Evolutionary conservation across 805 yeast genomes (phyloP).

Genomic region (Candida methanosorbosa): DNA sequence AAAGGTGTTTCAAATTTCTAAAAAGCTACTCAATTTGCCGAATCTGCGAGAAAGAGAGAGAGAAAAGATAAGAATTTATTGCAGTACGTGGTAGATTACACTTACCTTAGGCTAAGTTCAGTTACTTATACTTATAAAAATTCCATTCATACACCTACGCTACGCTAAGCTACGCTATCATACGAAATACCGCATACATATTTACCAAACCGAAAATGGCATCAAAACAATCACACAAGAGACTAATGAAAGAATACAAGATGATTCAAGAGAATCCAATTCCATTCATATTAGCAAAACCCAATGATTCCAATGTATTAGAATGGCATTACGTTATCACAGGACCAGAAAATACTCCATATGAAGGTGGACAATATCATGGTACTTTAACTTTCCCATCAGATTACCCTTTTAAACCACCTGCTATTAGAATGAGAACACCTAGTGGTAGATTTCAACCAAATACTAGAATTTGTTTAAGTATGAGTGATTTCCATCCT

Average conservation of each 20-base stretch:
- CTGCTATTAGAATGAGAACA: conserved; percentile 80
- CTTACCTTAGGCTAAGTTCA: too few relatives aligned
- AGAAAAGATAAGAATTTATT: background rate
- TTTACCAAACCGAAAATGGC: conserved; percentile 12
- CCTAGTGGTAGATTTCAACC: conserved; percentile 85
- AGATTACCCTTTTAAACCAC: conserved; percentile 89
- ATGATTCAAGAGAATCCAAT: conserved; percentile 71
- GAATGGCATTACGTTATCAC: conserved; percentile 92
- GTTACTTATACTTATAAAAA: too few relatives aligned
- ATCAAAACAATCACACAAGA: conserved; percentile 24
- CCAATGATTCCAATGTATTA: conserved; percentile 77
- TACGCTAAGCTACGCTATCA: background rate
- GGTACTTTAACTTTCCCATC: conserved; percentile 77
- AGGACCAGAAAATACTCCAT: conserved; percentile 89
- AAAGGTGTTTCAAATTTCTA: too few relatives aligned
- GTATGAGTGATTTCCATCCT: conserved; percentile 94
- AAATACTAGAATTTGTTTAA: conserved; percentile 73
- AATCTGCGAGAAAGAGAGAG: background rate
- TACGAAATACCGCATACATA: background rate
- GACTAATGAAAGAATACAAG: conserved; percentile 76
- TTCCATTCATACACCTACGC: background rate
- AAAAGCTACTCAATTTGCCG: too few relatives aligned
- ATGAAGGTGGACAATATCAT: conserved; percentile 80
- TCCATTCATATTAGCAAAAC: conserved; percentile 77
- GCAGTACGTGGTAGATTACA: too few relatives aligned